Evolutionary conservation across 192 early-diverging fungal genomes (phyloP).

Genomic region (Entrophospora sp.): DNA sequence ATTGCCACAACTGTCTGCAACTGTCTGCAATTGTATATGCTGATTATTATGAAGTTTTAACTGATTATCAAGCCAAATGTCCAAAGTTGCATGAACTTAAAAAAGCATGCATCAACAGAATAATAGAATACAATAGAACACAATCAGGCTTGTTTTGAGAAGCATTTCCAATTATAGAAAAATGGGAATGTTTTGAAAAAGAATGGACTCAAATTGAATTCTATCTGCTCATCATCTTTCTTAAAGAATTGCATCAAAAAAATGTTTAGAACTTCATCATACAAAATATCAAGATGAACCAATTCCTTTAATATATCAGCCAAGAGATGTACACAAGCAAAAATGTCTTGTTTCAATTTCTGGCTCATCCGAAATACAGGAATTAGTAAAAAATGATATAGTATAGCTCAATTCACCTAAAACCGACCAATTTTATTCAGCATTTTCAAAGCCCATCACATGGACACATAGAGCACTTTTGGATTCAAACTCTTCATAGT

Average conservation of each 20-base stretch:
- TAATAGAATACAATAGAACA: no score
- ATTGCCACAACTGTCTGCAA: no score
- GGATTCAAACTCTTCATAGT: no score
- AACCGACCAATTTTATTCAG: no score
- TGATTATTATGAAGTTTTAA: no score
- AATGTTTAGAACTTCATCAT: constrained; percentile 7
- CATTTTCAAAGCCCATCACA: no score
- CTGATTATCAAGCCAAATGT: no score
- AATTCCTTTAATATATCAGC: constrained; percentile 15
- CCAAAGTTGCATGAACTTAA: no score
- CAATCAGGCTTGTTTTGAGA: neutral
- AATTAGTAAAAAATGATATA: constrained; percentile 22
- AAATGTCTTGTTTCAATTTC: constrained; percentile 7
- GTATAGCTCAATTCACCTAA: no score
- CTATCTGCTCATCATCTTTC: constrained; percentile 12
- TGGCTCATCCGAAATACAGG: constrained; percentile 5
- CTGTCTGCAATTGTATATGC: no score
- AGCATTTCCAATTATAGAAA: constrained; percentile 7
- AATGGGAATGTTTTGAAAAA: constrained; percentile 7
- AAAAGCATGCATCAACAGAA: no score
- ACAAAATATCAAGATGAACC: constrained; percentile 7
- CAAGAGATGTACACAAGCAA: constrained; percentile 16
- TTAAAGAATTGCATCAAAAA: constrained; percentile 7
- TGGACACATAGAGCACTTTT: no score
- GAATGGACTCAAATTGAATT: constrained; percentile 9